Base-by-base conservation (phyloP, 495 filamentous ascomycete genomes). In the Aspergillus bertholletiae region DNA sequence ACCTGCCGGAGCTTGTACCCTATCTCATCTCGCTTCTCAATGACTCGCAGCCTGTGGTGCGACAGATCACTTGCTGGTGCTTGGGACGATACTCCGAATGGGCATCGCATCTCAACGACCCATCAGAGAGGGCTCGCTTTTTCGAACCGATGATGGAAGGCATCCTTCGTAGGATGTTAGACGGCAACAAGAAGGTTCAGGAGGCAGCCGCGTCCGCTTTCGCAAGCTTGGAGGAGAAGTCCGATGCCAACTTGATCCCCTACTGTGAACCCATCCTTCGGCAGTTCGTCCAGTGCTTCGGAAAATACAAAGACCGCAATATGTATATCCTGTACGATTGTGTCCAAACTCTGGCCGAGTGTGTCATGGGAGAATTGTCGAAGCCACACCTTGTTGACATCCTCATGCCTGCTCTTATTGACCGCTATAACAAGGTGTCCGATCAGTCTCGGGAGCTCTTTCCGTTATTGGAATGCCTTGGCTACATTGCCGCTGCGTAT, bases 251-350 rank as follows among this genome's bases (percentile, higher is more conserved):
- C 56, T 68, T 99, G 54, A 84, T 85, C 49, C 88, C 88, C 6
- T 97, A 95, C 73, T 93, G 89, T 65, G 80, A 86, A 45, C 89
- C 90, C 26, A 99, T 99, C 59, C 84, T 97, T 46, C 85, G 83
- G 39, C 95, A 97, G 68, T 97, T 92, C 63, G 93, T 96, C 37
- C 74, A 81, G 54, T 97, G 95, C 69, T 97, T 99, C 74, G 79
- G 72, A 23, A 89, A 87, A 69, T 99, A 97, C 82, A 97, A 99
- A 77, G 93, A 97, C 68, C 85, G 90, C 47, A 99, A 99, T 76
- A 96, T 96, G 84, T 97, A 93, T 74, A 91, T 97, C 53, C 84
- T 99, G 32, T 99, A 99, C 72, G 95, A 97, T 74, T 99, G 94
- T 72, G 89, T 99, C 45, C 94, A 99, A 72, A 97, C 95, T 0